A percentile compares a stretch with the other conserved stretches of the same genome.
phyloP scores from a whole-genome alignment of 2,329 filamentous ascomycete species.

The Arthrobotrys sinensis region DNA sequence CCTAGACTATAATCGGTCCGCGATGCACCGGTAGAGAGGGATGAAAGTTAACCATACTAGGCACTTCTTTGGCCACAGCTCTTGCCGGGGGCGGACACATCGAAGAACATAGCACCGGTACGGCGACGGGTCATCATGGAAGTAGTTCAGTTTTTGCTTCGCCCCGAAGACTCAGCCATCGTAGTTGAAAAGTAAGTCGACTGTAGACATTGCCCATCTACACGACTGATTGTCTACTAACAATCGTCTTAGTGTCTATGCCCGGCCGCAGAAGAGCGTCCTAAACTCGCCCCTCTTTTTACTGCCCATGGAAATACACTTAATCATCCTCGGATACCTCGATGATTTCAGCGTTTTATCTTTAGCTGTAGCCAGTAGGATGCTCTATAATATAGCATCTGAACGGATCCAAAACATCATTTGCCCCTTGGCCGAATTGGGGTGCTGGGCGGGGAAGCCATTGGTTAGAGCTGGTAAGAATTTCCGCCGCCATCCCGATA shows the following conservation, averaged over 20 bases:
- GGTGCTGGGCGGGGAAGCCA: conserved; percentile 41
- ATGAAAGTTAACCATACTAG: conserved; percentile 15
- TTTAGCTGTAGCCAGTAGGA: conserved; percentile 6
- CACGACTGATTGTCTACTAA: not conserved
- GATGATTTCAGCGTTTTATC: conserved; percentile 34
- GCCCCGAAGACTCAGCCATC: conserved; percentile 31
- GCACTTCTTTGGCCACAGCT: conserved; percentile 41
- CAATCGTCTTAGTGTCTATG: not conserved
- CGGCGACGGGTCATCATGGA: conserved; percentile 28
- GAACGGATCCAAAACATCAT: conserved; percentile 35
- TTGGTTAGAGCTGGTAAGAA: conserved; percentile 36
- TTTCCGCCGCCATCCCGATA: too few species aligned
- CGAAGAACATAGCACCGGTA: conserved; percentile 18
- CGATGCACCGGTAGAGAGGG: not conserved
- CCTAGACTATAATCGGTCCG: not conserved
- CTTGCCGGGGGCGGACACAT: not conserved
- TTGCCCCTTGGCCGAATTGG: conserved; percentile 39
- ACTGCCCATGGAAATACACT: conserved; percentile 25
- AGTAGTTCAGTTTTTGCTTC: conserved; percentile 31
- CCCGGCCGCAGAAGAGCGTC: too few species aligned
- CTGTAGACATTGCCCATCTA: not conserved
- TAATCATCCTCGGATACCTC: conserved; percentile 34
- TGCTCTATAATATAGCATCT: conserved; percentile 7
- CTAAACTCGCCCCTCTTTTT: not conserved
- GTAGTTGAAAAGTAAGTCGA: conserved; percentile 32